Percentiles rank a stretch among this genome's conserved stretches.
Conservation (phyloP, 768 basidiomycete species). For the Boletellus ananas region DNA sequence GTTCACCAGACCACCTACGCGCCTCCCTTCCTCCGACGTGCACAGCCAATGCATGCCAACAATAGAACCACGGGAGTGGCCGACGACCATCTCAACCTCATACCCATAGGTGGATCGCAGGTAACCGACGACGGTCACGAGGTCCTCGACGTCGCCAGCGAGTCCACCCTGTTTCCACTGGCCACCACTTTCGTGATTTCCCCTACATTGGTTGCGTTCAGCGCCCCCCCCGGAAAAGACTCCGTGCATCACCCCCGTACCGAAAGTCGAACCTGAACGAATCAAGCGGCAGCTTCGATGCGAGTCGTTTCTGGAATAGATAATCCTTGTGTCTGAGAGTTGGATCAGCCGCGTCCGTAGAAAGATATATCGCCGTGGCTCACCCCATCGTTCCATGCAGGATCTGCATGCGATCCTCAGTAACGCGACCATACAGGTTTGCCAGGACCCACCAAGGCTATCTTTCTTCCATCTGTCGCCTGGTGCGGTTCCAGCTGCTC, state of each 20-base stretch:
- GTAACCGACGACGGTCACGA: constrained; percentile 60
- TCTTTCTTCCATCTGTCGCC: constrained; percentile 53
- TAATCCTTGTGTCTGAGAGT: constrained; percentile 76
- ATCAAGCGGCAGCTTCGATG: constrained; percentile 60
- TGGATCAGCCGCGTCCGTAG: background rate
- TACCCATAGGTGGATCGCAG: constrained; percentile 62
- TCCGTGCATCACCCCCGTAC: constrained; percentile 39
- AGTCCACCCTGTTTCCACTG: constrained; percentile 59
- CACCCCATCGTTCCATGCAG: constrained; percentile 79
- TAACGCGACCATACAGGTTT: constrained; percentile 3
- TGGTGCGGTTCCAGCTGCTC: constrained; percentile 53
- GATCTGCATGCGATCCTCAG: constrained; percentile 46
- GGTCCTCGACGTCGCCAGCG: constrained; percentile 59
- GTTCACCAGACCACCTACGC: constrained; percentile 64
- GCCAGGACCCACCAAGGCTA: constrained; percentile 54
- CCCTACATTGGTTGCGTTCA: constrained; percentile 39
- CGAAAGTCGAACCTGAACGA: constrained; percentile 88
- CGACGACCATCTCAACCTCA: constrained; percentile 63
- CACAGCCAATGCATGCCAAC: constrained; percentile 67
- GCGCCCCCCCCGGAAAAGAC: background rate
- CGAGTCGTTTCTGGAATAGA: constrained; percentile 73
- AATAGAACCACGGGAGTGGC: constrained; percentile 77
- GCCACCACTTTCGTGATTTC: constrained; percentile 74
- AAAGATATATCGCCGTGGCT: constrained; percentile 17
- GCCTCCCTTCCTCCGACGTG: constrained; percentile 53